These are phyloP conservation scores for Hypoxylon fuscum DNA, from an alignment of 495 filamentous ascomycete species.

Conservation along the genomic window DNA sequence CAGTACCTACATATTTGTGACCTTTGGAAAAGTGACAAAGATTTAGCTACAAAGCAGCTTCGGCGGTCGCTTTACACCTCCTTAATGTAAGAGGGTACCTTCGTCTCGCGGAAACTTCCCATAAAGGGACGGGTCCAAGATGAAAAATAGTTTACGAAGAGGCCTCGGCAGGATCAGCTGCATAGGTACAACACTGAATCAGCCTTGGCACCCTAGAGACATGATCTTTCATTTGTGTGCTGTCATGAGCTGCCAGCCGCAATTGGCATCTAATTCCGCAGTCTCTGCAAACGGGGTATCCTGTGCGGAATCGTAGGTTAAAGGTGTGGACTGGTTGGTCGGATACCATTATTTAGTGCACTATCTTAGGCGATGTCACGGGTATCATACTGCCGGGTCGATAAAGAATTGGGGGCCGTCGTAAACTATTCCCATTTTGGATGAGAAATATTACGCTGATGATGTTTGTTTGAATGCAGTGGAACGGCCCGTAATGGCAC, in stretches of 20 bases:
- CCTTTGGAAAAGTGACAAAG: no score
- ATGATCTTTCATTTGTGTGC: no score
- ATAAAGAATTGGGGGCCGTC: background rate
- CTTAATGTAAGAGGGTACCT: no score
- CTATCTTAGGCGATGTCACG: conserved; percentile 3
- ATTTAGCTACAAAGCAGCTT: no score
- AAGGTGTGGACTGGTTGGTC: background rate
- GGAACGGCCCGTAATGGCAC: background rate
- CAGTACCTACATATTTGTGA: no score
- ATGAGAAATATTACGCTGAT: background rate
- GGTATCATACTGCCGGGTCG: conserved; percentile 9
- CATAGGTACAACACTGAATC: background rate
- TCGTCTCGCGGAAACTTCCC: background rate
- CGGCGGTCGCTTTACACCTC: no score
- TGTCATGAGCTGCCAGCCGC: background rate
- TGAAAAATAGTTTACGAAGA: background rate
- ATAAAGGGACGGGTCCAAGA: background rate
- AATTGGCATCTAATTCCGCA: background rate
- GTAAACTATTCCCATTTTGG: conserved; percentile 22
- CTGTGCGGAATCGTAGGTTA: background rate
- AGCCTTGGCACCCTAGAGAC: no score
- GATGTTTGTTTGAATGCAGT: conserved; percentile 1
- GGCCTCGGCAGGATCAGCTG: background rate
- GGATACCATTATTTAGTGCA: background rate
- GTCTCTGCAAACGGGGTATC: background rate